These are phyloP conservation scores for Gentiana dahurica DNA, from an alignment of 257 asterid genomes.

Conservation along the genomic window DNA sequence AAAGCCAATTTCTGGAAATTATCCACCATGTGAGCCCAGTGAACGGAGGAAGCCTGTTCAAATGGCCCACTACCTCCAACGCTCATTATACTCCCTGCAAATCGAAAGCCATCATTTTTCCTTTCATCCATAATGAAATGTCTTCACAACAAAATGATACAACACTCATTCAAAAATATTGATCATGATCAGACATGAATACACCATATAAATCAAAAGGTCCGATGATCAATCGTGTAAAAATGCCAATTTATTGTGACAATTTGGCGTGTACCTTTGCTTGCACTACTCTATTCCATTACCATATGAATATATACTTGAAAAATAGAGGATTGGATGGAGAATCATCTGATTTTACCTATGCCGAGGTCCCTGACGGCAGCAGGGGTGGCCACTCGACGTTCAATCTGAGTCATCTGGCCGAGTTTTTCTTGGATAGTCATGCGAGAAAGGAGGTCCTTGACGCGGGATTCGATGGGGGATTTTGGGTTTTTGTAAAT, in stretches of 20 bases:
- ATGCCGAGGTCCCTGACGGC: slow-evolving; percentile 42
- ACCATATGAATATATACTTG: no score
- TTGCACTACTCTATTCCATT: no score
- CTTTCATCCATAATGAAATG: background rate
- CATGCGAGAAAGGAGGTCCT: slow-evolving; percentile 67
- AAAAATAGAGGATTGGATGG: background rate
- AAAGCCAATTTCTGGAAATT: slow-evolving; percentile 28
- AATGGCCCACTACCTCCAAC: slow-evolving; percentile 38
- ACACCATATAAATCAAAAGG: no score
- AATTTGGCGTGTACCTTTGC: background rate
- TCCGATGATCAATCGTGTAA: no score
- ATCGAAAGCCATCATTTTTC: background rate
- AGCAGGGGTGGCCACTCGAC: slow-evolving; percentile 50
- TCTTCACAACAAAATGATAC: background rate
- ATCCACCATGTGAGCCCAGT: slow-evolving; percentile 40
- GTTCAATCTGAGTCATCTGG: slow-evolving; percentile 75
- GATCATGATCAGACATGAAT: background rate
- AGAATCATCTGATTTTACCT: slow-evolving; percentile 16
- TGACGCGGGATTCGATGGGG: slow-evolving; percentile 44
- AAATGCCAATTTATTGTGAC: no score
- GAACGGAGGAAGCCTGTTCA: slow-evolving; percentile 29
- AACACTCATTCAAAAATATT: background rate
- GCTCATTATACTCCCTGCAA: slow-evolving; percentile 30
- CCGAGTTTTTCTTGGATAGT: slow-evolving; percentile 62
- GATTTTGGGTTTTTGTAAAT: slow-evolving; percentile 46